Conservation (phyloP, 495 filamentous ascomycete species). For the Hypoxylon subgilvum region DNA sequence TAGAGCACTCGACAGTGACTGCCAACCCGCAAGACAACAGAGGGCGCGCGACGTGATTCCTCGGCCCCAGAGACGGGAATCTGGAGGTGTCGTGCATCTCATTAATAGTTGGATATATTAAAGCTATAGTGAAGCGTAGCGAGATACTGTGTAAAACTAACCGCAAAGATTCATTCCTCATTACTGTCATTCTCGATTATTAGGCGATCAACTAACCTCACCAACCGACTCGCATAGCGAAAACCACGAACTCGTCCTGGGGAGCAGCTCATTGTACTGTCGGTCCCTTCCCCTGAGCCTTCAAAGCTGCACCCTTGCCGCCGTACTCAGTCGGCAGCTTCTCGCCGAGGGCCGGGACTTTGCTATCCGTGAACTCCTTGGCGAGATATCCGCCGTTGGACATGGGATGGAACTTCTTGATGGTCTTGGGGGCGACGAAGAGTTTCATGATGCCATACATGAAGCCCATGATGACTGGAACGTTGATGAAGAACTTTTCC, state of each 20-base stretch:
- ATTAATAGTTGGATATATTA: slow-evolving; percentile 14
- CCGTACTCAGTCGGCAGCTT: slow-evolving; percentile 72
- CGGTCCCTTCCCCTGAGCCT: slow-evolving; percentile 46
- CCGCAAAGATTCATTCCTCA: slow-evolving; percentile 27
- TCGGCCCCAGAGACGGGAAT: background rate
- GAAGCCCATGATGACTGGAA: slow-evolving; percentile 86
- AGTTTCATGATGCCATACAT: slow-evolving; percentile 80
- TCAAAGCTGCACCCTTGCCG: slow-evolving; percentile 64
- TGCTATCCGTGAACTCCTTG: slow-evolving; percentile 61
- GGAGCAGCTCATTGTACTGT: slow-evolving; percentile 27
- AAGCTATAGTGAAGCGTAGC: slow-evolving; percentile 6
- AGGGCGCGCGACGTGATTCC: background rate
- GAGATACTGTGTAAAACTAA: slow-evolving; percentile 28
- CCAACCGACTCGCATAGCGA: background rate
- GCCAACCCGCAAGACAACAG: background rate
- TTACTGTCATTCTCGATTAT: slow-evolving; percentile 27
- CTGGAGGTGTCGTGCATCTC: background rate
- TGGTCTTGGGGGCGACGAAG: slow-evolving; percentile 76
- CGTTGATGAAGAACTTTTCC: slow-evolving; percentile 93
- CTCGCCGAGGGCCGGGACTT: slow-evolving; percentile 58
- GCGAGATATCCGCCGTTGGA: slow-evolving; percentile 73
- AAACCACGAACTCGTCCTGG: background rate
- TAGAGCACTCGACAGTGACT: background rate
- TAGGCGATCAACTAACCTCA: background rate
- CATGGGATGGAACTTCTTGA: slow-evolving; percentile 85